Evolutionary conservation across 306 rosid species (phyloP).

Genomic region (Benincasa hispida): DNA sequence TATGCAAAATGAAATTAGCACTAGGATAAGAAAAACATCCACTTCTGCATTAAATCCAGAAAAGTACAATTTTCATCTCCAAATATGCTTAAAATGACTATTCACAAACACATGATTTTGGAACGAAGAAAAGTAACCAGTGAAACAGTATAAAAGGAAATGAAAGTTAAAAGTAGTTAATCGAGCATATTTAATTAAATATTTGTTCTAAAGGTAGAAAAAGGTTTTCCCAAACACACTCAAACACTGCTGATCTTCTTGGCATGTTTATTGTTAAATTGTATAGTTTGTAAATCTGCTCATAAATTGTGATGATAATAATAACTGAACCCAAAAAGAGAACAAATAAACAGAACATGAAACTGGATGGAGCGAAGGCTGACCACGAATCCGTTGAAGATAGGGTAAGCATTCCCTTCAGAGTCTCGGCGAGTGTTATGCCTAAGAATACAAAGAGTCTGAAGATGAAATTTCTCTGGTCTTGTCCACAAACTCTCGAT

Average conservation of each 20-base stretch:
- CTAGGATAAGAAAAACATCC: background rate
- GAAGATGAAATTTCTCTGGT: constrained; percentile 59
- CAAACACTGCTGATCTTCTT: background rate
- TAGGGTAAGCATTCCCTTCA: constrained; percentile 39
- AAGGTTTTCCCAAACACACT: background rate
- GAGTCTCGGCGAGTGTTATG: constrained; percentile 68
- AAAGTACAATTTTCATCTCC: background rate
- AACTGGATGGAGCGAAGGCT: constrained; percentile 10
- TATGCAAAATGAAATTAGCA: background rate
- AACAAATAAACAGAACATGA: background rate
- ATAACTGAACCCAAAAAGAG: background rate
- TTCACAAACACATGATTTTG: background rate
- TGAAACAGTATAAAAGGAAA: background rate
- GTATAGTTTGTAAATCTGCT: background rate
- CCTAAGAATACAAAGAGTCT: constrained; percentile 57
- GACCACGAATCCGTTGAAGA: constrained; percentile 64
- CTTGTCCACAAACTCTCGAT: constrained; percentile 41
- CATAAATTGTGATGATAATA: background rate
- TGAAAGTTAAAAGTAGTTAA: background rate
- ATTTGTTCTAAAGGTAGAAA: background rate
- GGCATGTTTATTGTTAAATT: background rate
- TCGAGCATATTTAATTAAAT: background rate
- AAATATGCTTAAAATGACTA: background rate
- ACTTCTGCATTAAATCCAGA: background rate
- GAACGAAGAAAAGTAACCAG: background rate